Percentiles rank a stretch among this genome's conserved stretches.
Conservation (phyloP, 2,329 filamentous ascomycete species). For the Madurella mycetomatis region DNA sequence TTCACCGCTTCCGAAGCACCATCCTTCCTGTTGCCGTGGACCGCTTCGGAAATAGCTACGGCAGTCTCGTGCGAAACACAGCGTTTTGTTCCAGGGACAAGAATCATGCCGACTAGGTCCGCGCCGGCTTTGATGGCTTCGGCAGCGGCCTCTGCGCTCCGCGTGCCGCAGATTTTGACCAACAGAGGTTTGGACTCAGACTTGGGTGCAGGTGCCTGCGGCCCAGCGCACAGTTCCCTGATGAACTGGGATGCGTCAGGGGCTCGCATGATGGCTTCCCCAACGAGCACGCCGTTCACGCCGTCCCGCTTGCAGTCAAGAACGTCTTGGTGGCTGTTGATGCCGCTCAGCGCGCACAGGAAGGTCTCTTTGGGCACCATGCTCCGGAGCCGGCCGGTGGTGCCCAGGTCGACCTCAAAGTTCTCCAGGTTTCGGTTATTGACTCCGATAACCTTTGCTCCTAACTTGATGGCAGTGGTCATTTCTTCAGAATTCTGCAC, state of each 20-base stretch:
- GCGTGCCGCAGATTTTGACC: constrained; percentile 94
- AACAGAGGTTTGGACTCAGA: constrained; percentile 49
- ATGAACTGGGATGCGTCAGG: constrained; percentile 80
- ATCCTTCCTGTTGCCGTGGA: constrained; percentile 49
- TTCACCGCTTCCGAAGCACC: constrained; percentile 30
- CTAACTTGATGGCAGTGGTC: constrained; percentile 77
- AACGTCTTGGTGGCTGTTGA: constrained; percentile 84
- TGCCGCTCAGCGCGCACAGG: constrained; percentile 90
- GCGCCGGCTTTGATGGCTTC: constrained; percentile 81
- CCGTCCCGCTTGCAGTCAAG: constrained; percentile 82
- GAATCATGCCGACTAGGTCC: constrained; percentile 88
- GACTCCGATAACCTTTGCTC: constrained; percentile 88
- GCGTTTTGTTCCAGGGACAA: constrained; percentile 76
- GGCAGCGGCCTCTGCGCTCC: constrained; percentile 73
- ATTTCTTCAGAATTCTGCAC: constrained; percentile 95
- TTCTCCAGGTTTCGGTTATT: constrained; percentile 96
- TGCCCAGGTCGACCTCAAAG: constrained; percentile 93
- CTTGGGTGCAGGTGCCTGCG: constrained; percentile 33
- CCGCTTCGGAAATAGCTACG: constrained; percentile 70
- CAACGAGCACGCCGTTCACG: constrained; percentile 88
- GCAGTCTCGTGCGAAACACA: constrained; percentile 76
- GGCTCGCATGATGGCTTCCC: constrained; percentile 93
- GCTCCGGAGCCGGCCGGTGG: constrained; percentile 80
- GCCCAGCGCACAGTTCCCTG: constrained; percentile 68
- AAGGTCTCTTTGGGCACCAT: constrained; percentile 82